A percentile compares a stretch with the other conserved stretches of the same genome.
phyloP scores from a whole-genome alignment of 2,329 filamentous ascomycete species.

The Pyricularia grisea region DNA sequence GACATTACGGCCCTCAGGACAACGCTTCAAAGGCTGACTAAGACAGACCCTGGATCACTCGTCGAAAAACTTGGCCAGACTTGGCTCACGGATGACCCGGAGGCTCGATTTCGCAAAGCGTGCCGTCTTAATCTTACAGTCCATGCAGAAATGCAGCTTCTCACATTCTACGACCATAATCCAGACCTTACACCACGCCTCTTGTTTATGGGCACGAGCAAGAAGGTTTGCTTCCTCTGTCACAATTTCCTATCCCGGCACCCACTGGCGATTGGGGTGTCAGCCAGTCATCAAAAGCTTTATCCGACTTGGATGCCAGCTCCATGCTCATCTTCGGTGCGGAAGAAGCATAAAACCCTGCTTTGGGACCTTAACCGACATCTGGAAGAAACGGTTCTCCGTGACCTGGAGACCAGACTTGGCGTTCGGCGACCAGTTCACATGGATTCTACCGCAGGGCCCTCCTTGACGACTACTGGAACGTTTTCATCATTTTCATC shows the following conservation, averaged over 20 bases:
- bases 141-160: slow-evolving; percentile 16
- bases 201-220: slow-evolving; percentile 17
- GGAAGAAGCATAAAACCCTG: too few relatives aligned
- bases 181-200: slow-evolving; percentile 9
- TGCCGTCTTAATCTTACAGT: slow-evolving; percentile 12
- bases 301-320: slow-evolving; percentile 15
- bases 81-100: slow-evolving; percentile 11
- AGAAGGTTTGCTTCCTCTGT: slow-evolving; percentile 18
- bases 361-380: background rate
- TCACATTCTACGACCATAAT: slow-evolving; percentile 16
- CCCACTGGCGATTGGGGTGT: slow-evolving; percentile 12
- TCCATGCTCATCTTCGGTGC: slow-evolving; percentile 1
- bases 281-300: slow-evolving; percentile 17
- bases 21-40: slow-evolving; percentile 1
- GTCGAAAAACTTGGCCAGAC: slow-evolving; percentile 7
- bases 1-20: slow-evolving; percentile 3
- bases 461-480: slow-evolving; percentile 9
- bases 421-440: slow-evolving; percentile 5
- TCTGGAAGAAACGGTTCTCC: background rate
- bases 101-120: slow-evolving; percentile 11
- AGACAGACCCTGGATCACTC: background rate
- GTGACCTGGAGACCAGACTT: background rate
- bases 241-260: slow-evolving; percentile 12
- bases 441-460: slow-evolving; percentile 9
- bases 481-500: slow-evolving; percentile 1